Conservation (phyloP, 768 basidiomycete genomes). For the Baorangia bicolor region DNA sequence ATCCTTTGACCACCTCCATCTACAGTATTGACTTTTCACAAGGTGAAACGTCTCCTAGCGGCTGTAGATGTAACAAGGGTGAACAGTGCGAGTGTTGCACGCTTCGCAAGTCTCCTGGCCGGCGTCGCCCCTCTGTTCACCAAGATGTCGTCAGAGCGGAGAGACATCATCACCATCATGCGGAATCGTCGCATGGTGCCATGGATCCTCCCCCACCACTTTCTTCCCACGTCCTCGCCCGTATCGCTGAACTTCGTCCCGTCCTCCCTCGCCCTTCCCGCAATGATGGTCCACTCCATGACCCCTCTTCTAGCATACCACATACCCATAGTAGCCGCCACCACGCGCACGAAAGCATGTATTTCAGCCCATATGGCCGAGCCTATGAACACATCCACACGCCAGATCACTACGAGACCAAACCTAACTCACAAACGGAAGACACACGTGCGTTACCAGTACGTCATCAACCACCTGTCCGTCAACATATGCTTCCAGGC, state of each 20-base stretch:
- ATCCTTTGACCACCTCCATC: conserved; percentile 37
- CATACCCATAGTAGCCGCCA: conserved; percentile 44
- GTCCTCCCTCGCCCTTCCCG: conserved; percentile 63
- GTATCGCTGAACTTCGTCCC: conserved; percentile 64
- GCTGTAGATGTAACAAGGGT: conserved; percentile 46
- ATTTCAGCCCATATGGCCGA: conserved; percentile 67
- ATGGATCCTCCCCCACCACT: conserved; percentile 24
- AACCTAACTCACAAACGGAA: conserved; percentile 5
- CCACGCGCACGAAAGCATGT: conserved; percentile 49
- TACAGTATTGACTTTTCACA: conserved; percentile 45
- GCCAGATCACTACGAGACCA: conserved; percentile 33
- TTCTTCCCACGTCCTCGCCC: conserved; percentile 53
- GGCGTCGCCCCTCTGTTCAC: conserved; percentile 33
- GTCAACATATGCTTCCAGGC: conserved; percentile 29
- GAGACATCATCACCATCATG: conserved; percentile 19
- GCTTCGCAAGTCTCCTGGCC: conserved; percentile 45
- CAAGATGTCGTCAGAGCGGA: conserved; percentile 31
- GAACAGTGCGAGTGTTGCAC: conserved; percentile 58
- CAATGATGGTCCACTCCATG: conserved; percentile 42
- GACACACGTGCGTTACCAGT: conserved; percentile 23
- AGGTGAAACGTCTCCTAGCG: conserved; percentile 46
- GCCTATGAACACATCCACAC: conserved; percentile 56
- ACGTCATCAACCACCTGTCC: conserved; percentile 22
- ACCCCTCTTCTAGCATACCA: conserved; percentile 46
- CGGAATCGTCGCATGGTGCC: conserved; percentile 12